These are phyloP conservation scores for Didymosphaeria variabile DNA, from an alignment of 2,329 filamentous ascomycete species.

Conservation along the genomic window DNA sequence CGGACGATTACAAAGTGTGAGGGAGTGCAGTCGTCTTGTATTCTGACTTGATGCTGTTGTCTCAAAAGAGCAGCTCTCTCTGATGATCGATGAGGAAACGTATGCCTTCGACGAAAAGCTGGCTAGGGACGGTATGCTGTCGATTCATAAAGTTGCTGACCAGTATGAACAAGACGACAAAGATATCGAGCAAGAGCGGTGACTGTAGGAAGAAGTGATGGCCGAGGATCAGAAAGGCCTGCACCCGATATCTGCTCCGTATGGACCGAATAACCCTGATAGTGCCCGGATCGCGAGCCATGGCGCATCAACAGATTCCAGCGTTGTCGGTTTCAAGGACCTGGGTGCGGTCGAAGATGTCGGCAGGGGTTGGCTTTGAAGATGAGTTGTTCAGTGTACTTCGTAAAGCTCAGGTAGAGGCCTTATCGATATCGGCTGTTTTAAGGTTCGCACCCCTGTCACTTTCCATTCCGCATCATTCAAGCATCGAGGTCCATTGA, in stretches of 20 bases:
- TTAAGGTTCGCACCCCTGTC: slow-evolving; percentile 2
- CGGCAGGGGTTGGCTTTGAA: neutral
- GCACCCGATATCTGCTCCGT: slow-evolving; percentile 39
- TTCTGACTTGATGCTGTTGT: neutral
- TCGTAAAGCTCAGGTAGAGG: neutral
- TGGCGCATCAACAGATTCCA: slow-evolving; percentile 11
- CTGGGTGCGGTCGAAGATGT: neutral
- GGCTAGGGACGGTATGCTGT: slow-evolving; percentile 38
- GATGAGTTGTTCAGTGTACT: neutral
- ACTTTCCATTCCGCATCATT: slow-evolving; percentile 13
- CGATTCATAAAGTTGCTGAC: slow-evolving; percentile 49
- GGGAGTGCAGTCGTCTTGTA: neutral
- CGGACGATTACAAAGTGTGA: neutral
- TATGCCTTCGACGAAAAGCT: slow-evolving; percentile 36
- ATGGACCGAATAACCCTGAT: slow-evolving; percentile 40
- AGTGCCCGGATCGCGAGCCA: slow-evolving; percentile 26
- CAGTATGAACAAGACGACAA: slow-evolving; percentile 46
- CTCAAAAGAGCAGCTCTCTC: slow-evolving; percentile 23
- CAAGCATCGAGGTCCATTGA: neutral
- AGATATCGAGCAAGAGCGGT: slow-evolving; percentile 42
- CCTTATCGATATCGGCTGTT: slow-evolving; percentile 24
- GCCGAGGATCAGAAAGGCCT: slow-evolving; percentile 44
- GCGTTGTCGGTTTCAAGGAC: slow-evolving; percentile 17
- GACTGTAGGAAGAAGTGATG: slow-evolving; percentile 47
- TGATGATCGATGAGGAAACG: slow-evolving; percentile 40